Conservation (phyloP, 805 yeast genomes). For the Saccharomycopsis oosterbeekiorum region DNA sequence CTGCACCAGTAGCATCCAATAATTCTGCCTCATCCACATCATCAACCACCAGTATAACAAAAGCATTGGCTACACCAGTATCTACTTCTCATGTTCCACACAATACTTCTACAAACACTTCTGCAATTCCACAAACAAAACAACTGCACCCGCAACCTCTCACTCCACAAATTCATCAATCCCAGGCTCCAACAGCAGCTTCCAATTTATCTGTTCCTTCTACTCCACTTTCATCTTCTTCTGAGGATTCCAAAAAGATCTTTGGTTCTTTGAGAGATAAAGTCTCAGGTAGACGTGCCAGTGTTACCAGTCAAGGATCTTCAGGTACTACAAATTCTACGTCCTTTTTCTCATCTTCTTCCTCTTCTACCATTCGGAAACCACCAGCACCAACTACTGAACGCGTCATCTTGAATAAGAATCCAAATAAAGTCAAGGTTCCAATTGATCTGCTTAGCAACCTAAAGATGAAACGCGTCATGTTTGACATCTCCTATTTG, state of each 20-base stretch:
- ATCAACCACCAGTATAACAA: not conserved
- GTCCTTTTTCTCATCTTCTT: not conserved
- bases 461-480: constrained; percentile 48
- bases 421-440: constrained; percentile 30
- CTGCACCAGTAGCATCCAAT: constrained; percentile 1
- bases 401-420: constrained; percentile 36
- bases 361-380: constrained; percentile 2
- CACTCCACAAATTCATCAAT: not conserved
- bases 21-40: not conserved
- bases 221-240: constrained; percentile 1
- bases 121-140: not conserved
- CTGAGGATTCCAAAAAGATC: constrained; percentile 7
- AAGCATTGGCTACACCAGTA: not conserved
- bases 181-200: not conserved
- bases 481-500: constrained; percentile 68
- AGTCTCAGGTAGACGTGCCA: constrained; percentile 13
- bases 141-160: not conserved
- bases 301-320: constrained; percentile 6
- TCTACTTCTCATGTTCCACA: not conserved
- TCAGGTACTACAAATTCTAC: not conserved
- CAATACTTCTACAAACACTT: not conserved
- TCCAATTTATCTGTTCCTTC: not conserved
- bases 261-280: constrained; percentile 17
- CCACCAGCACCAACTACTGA: constrained; percentile 19
- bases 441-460: constrained; percentile 26